Base-by-base conservation (phyloP, 768 basidiomycete genomes). In the Tephrocybe sp. region DNA sequence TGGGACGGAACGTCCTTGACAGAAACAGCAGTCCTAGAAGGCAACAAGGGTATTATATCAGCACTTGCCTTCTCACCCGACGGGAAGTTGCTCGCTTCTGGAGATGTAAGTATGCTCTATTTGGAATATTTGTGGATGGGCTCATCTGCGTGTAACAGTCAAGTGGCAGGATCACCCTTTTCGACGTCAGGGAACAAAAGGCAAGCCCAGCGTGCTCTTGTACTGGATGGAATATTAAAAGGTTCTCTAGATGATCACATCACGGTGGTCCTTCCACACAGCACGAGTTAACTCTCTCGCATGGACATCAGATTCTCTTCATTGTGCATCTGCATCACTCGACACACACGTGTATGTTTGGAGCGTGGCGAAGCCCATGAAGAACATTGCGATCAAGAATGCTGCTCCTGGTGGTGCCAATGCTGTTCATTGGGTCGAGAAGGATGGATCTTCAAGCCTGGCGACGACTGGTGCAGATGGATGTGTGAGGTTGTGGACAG, bases 301-400 rank as follows among this genome's bases (percentile, higher is more conserved):
- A 1, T 94, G 89, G 84, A 84, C 88, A 6, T 58, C 80, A 5
- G 85, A 90, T 62, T 84, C 85, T 6, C 76, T 77, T 54, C 84
- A 94, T 62, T 80, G 89, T 55, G 94, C 85, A 10, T 93, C 93
- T 3, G 93, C 88, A 10, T 91, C 93, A 17, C 77, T 96, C n/a
- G 96, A 98, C 65, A 95, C 94, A 25, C 83, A 93, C 58, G 83
- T 96, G 4, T 97, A 93, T 62, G 71, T 98, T 21, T 98, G 90
- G 84, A 85, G 86, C 56, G 83, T 92, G 25, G 72, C 71, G 38
- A 79, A 83, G 62, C 84, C 86, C 8, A 70, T 82, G 66, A 84
- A 79, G 67, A 90, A 88, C 58, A 82, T 93, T 30, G 78, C 85
- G 23, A 85, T 98, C 65, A 87, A 85, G 75, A 93, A 93, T 54